Evolutionary conservation across 192 early-diverging fungal genomes (phyloP), one percentile per base, ranked within the genome.

Genomic region (Coemansia sp.): DNA sequence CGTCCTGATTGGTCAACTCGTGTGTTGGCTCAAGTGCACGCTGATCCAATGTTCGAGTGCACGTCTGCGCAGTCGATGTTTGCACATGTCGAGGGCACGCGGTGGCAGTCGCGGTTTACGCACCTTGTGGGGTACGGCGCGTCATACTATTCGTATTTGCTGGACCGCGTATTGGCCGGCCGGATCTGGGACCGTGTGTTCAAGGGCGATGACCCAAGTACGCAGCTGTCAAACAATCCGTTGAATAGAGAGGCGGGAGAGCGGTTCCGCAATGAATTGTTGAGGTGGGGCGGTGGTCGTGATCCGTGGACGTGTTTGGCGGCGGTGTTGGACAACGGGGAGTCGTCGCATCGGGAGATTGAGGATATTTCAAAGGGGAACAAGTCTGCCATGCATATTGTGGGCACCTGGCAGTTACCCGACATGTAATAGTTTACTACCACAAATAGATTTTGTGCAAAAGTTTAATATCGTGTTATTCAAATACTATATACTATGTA

Each of bases 131-230:
- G 88, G 0, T 99, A 99, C 63, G 94, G 94, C 15, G 89, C 91
- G 8, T 89, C 87, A 6, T 99, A 99, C 76, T 99, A 98, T 56
- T 84, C 89, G n/a, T 99, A 99, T 63, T 78, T 98, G 20, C 93
- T 96, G 86, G 88, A 88, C 40, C 84, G 93, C 26, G 84, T 88
- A 11, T 81, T 95, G 70, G 93, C 92, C 1, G 82, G 84, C 5
- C 84, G 87, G 57, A 83, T 99, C 20, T 95, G 86, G 86, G 73
- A 86, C 42, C 73, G 67, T 9, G 81, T 85, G 31, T 96, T 97
- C 69, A 26, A 31, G n/a, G 79, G 79, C 4, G 68, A 75, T 23
- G 47, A 57, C 11, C 60, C 77, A 10, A 36, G 53, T n/a, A 42
- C 5, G 44, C 60, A 50, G 23, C 23, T n/a, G 26, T 11, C 42